Percentiles rank a stretch among this genome's conserved stretches.
Conservation (phyloP, 371 early-diverging fungal species). For the Phascolomyces articulosus region DNA sequence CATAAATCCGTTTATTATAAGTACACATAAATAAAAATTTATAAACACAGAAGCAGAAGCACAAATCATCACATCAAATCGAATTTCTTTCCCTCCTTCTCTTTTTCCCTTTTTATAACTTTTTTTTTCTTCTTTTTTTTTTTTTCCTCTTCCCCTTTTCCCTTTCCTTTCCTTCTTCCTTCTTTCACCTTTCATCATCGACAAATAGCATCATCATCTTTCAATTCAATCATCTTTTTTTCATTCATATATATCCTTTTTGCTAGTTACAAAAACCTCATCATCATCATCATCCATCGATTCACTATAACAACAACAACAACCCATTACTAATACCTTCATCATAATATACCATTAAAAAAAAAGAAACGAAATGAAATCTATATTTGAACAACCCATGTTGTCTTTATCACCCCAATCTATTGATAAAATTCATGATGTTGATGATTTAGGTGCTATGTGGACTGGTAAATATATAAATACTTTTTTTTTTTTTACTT, state of each 20-base stretch:
- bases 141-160: constrained; percentile 2
- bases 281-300: too few relatives aligned
- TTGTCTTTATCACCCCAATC: constrained; percentile 17
- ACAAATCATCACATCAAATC: not conserved
- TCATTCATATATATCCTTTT: too few relatives aligned
- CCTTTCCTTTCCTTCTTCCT: not conserved
- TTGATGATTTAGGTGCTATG: constrained; percentile 17
- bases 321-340: too few relatives aligned
- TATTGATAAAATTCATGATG: constrained; percentile 14
- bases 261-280: too few relatives aligned
- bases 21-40: too few relatives aligned
- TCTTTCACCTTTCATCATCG: not conserved
- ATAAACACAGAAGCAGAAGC: not conserved
- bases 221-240: too few relatives aligned
- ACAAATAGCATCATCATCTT: not conserved
- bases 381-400: constrained; percentile 19
- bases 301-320: too few relatives aligned
- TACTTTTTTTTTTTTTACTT: not conserved
- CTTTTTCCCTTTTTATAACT: not conserved
- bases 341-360: not conserved
- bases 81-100: not conserved
- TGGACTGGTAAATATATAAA: constrained; percentile 7
- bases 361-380: not conserved
- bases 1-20: too few relatives aligned
- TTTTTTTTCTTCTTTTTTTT: not conserved